Evolutionary conservation across 305 asterid genomes (phyloP).

Genomic region (Solanum chacoense): DNA sequence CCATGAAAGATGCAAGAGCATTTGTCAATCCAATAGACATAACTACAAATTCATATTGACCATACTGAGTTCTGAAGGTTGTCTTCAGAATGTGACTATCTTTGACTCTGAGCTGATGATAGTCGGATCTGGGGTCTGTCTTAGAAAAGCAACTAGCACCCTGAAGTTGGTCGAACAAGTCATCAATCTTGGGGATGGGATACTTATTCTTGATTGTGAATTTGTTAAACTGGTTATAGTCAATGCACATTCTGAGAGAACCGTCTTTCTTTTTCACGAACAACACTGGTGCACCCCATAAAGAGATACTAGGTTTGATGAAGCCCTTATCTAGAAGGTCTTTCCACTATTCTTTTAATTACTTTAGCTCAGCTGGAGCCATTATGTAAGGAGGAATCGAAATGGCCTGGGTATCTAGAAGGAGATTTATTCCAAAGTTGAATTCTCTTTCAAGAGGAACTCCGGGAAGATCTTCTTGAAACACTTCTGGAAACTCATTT

Average conservation of each 20-base stretch:
- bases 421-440: not conserved
- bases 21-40: not conserved
- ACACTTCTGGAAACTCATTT: too few relatives aligned
- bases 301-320: not conserved
- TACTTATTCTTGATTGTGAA: not conserved
- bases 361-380: not conserved
- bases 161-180: not conserved
- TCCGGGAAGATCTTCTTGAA: not conserved
- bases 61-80: not conserved
- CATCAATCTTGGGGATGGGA: not conserved
- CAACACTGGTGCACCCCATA: not conserved
- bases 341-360: too few relatives aligned
- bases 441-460: not conserved
- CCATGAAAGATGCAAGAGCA: not conserved
- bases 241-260: not conserved
- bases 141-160: not conserved
- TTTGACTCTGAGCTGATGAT: too few relatives aligned
- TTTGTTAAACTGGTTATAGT: too few relatives aligned
- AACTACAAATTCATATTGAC: not conserved
- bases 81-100: too few relatives aligned
- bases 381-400: not conserved
- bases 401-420: not conserved
- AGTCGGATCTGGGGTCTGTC: not conserved
- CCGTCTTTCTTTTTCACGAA: not conserved
- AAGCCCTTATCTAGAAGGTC: not conserved